Base-by-base conservation (phyloP, 2,329 filamentous ascomycete genomes). In the Trichophyton benhamiae region DNA sequence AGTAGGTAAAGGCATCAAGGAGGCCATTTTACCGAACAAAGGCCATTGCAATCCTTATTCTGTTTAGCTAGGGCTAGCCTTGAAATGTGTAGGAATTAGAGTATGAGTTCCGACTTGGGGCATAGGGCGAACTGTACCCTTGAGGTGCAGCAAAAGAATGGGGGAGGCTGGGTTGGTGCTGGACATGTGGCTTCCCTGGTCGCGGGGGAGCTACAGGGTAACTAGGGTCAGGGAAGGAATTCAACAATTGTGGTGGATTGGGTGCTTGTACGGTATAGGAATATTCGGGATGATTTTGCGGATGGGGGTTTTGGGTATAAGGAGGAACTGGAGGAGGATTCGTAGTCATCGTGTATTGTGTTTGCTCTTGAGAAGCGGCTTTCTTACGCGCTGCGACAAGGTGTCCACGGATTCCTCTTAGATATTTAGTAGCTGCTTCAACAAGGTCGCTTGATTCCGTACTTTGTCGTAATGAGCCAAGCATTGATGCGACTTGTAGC, bases 401-500 rank as follows among this genome's bases (percentile, higher is more conserved):
- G 60, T 78, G 76, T 5, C 80, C 79, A 62, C 83, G 81, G 52
- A 86, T 75, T 3, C 80, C 81, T 15, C 76, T 72, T 15, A 87
- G 70, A 66, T 86, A 86, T 63, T 78, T 80, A 46, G 74, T 77
- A 1, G 84, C 84, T 30, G 76, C 69, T 9, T 79, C 76, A 9
- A 86, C 74, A 6, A 83, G 69, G 20, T 80, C 75, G 27, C 74
- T 74, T 9, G 78, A 75, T 68, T 87, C 85, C 0, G 77, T 78
- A 60, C 80, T 84, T 60, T 77, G 72, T 66, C 83, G 83, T 22
- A 90, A 71, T 0, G 82, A 80, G 61, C 83, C 79, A 15, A 90
- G 74, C 78, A 89, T 87, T 20, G 80, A 74, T 60, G 80, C 78
- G 15, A 90, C 77, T 67, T 88, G 81, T 2, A 79, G 80, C 64